Evolutionary conservation across 345 rosid genomes (phyloP).

Genomic region (Pistacia atlantica): DNA sequence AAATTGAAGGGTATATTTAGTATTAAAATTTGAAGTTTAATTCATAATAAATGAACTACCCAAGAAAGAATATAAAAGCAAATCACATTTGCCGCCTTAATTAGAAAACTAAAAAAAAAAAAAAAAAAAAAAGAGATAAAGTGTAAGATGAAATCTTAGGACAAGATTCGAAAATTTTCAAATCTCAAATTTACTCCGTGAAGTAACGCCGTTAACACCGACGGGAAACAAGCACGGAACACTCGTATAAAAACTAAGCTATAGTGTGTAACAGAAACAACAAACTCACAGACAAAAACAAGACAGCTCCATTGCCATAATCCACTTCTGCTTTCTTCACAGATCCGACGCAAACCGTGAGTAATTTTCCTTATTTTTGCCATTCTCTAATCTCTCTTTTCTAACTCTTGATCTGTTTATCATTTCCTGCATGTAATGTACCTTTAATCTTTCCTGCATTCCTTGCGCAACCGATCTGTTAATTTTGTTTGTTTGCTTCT

Average conservation of each 20-base stretch:
- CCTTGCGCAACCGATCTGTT: slow-evolving; percentile 18
- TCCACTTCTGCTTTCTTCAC: slow-evolving; percentile 23
- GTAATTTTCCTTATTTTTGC: slow-evolving; percentile 25
- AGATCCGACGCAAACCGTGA: slow-evolving; percentile 51
- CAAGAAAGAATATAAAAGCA: no score
- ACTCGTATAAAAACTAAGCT: slow-evolving; percentile 25
- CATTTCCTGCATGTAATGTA: slow-evolving; percentile 31
- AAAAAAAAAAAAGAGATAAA: not conserved
- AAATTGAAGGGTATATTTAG: no score
- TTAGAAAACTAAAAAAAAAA: not conserved
- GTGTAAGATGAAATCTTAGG: not conserved
- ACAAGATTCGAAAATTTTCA: slow-evolving; percentile 15
- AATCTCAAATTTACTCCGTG: slow-evolving; percentile 35
- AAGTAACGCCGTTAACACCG: slow-evolving; percentile 65
- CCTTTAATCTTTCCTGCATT: slow-evolving; percentile 5
- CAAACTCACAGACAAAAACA: slow-evolving; percentile 19
- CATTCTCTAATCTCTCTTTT: not conserved
- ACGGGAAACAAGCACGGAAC: slow-evolving; percentile 30
- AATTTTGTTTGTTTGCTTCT: slow-evolving; percentile 17
- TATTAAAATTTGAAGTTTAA: no score
- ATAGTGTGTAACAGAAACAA: slow-evolving; percentile 34
- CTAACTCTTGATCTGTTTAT: slow-evolving; percentile 21
- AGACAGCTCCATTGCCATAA: slow-evolving; percentile 19
- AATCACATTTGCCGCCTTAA: slow-evolving; percentile 6
- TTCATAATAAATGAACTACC: no score